A percentile compares a stretch with the other conserved stretches of the same genome.
Evolutionary conservation across 2,329 filamentous ascomycete genomes (phyloP).

Genomic region (Plenodomus biglobosus): DNA sequence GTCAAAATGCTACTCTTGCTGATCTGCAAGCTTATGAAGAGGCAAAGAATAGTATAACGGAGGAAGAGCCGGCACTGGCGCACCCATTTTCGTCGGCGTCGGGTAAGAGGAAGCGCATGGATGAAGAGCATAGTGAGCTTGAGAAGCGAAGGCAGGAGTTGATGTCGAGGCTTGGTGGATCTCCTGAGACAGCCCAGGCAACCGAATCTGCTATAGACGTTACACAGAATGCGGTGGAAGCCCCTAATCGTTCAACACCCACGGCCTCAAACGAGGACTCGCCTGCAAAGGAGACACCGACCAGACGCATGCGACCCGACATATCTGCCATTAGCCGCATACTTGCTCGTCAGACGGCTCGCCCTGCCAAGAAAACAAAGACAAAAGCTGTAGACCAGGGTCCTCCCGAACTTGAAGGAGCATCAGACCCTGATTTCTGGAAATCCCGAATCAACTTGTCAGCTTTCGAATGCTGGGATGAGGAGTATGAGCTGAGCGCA

Average conservation of each 20-base stretch:
- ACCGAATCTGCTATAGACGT: constrained; percentile 2
- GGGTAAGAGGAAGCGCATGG: constrained; percentile 29
- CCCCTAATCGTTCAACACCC: background rate
- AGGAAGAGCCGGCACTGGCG: background rate
- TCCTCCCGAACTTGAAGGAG: constrained; percentile 26
- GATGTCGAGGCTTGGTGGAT: constrained; percentile 21
- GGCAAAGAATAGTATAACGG: constrained; percentile 10
- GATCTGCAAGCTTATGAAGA: constrained; percentile 55
- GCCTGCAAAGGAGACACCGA: constrained; percentile 8
- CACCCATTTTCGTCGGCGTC: constrained; percentile 9
- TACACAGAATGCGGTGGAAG: background rate
- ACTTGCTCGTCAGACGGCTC: constrained; percentile 32
- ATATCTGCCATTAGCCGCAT: constrained; percentile 35
- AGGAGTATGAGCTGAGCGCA: constrained; percentile 60
- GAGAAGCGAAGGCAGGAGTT: constrained; percentile 26
- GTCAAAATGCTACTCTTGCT: constrained; percentile 52
- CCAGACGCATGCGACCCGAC: constrained; percentile 30
- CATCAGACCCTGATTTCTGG: constrained; percentile 66
- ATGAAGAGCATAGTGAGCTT: constrained; percentile 19
- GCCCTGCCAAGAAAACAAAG: constrained; percentile 23
- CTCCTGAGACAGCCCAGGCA: constrained; percentile 1
- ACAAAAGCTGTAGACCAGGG: constrained; percentile 19
- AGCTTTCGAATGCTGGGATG: constrained; percentile 81
- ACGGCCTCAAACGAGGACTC: background rate
- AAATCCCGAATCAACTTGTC: constrained; percentile 70